Base-by-base conservation (phyloP, 768 basidiomycete species). In the Asterophora lycoperdoides region DNA sequence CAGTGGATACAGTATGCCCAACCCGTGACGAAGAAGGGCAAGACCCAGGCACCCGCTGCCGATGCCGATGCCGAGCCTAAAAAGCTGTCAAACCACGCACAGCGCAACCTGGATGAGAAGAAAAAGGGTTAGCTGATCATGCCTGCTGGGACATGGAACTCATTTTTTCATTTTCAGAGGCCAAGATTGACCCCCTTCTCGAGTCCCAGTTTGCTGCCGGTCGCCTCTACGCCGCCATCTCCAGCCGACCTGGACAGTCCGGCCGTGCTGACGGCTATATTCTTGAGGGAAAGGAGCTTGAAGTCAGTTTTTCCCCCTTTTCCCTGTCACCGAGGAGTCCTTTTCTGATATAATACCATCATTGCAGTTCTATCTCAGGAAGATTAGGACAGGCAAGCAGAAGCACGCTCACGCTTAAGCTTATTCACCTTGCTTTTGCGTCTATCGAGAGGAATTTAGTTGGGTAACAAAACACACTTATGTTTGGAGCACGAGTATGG, bases 201-300 rank as follows among this genome's bases (percentile, higher is more conserved):
- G 93, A 95, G 71, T 63, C 77, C 38, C 94, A 95, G 64, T 96
- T 97, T 64, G 78, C 83, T 60, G 90, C 93, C 65, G 93, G 96
- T 69, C 93, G 96, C 70, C 80, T 99, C 55, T 94, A 97, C 66
- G 96, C 96, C 56, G 63, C 76, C 60, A 87, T 99, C 69, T 84
- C 93, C 51, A 94, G 91, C 69, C 85, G 96, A 68, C 96, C 96
- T 48, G 96, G 96, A 34, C 96, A 99, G 71, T 89, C 84, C 48
- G 96, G 96, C 23, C 93, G 96, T 57, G 84, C 88, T 49, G 96
- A 99, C 68, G 96, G 96, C 44, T 97, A 98, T 73, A 76, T 99
- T 55, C 83, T 99, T 46, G 96, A 99, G 78, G 96, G 96, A 64
- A 93, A 91, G 75, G 96, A 99, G 70, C 84, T 98, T 48, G 94